Conservation (phyloP, 2,329 filamentous ascomycete species). For the Talaromyces verruculosus region DNA sequence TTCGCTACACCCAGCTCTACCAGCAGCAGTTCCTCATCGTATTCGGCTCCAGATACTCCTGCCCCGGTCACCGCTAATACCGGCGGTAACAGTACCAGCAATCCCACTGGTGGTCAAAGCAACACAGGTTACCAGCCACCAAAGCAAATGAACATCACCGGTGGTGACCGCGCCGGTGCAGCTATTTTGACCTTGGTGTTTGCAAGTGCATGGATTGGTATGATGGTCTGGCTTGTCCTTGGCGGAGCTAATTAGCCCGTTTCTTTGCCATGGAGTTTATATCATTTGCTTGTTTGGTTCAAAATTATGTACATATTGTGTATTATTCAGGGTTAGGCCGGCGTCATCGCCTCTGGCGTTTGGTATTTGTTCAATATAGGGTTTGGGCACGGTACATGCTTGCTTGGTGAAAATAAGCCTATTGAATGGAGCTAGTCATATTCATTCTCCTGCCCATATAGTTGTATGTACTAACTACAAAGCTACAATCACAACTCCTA, state of each 20-base stretch:
- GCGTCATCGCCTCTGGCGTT: slow-evolving; percentile 7
- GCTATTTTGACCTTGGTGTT: slow-evolving; percentile 25
- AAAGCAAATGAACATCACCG: slow-evolving; percentile 12
- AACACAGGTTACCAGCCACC: slow-evolving; percentile 17
- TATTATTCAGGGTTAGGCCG: slow-evolving; percentile 3
- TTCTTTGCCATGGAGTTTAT: background rate
- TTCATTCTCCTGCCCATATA: background rate
- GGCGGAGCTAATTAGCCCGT: slow-evolving; percentile 18
- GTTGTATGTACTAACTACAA: background rate
- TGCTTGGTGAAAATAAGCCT: background rate
- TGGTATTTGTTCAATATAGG: slow-evolving; percentile 8
- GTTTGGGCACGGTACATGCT: background rate
- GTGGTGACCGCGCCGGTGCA: slow-evolving; percentile 22
- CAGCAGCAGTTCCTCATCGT: slow-evolving; percentile 10
- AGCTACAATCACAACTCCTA: background rate
- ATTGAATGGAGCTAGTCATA: background rate
- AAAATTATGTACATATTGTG: slow-evolving; percentile 12
- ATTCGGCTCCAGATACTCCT: slow-evolving; percentile 24
- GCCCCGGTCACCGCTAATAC: slow-evolving; percentile 49
- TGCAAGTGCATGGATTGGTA: slow-evolving; percentile 21
- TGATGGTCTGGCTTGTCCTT: slow-evolving; percentile 23
- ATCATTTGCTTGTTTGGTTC: background rate
- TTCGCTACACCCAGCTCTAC: slow-evolving; percentile 23
- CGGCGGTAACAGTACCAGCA: slow-evolving; percentile 59
- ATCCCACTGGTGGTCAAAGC: slow-evolving; percentile 45